These are phyloP conservation scores for Solanum virginianum DNA, from an alignment of 257 asterid species.

Conservation along the genomic window DNA sequence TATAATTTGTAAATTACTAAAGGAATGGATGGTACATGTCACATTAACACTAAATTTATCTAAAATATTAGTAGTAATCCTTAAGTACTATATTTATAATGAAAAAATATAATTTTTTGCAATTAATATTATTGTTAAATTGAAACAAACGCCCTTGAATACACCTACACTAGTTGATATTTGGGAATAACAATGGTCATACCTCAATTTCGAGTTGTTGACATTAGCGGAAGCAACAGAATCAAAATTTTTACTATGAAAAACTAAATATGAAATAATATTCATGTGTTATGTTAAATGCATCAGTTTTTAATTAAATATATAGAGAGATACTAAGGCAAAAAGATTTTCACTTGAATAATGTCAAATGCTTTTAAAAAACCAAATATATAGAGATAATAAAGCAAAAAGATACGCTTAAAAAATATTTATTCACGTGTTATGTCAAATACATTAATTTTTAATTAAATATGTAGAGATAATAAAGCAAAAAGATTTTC, in stretches of 20 bases:
- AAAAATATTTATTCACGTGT: too few species aligned
- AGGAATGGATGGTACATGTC: background rate
- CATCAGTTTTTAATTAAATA: too few species aligned
- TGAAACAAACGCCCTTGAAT: background rate
- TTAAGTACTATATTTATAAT: background rate
- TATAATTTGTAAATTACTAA: background rate
- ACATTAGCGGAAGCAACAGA: fast-evolving
- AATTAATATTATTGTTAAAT: background rate
- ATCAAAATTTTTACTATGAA: fast-evolving
- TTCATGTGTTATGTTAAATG: too few species aligned
- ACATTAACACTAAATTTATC: background rate
- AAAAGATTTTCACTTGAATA: too few species aligned
- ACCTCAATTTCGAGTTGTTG: background rate
- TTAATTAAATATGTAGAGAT: too few species aligned
- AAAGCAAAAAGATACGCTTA: too few species aligned
- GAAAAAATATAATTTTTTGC: background rate
- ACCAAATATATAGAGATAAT: too few species aligned
- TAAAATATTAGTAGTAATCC: background rate
- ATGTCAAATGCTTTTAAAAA: too few species aligned
- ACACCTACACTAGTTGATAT: background rate
- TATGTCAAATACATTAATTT: too few species aligned
- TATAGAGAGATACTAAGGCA: too few species aligned
- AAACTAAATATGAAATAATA: too few species aligned
- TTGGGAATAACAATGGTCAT: background rate
- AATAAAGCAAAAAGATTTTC: too few species aligned